A percentile compares a stretch with the other conserved stretches of the same genome.
These are phyloP conservation scores for Hericium alpestre DNA, from an alignment of 768 basidiomycete genomes.

Conservation along the genomic window DNA sequence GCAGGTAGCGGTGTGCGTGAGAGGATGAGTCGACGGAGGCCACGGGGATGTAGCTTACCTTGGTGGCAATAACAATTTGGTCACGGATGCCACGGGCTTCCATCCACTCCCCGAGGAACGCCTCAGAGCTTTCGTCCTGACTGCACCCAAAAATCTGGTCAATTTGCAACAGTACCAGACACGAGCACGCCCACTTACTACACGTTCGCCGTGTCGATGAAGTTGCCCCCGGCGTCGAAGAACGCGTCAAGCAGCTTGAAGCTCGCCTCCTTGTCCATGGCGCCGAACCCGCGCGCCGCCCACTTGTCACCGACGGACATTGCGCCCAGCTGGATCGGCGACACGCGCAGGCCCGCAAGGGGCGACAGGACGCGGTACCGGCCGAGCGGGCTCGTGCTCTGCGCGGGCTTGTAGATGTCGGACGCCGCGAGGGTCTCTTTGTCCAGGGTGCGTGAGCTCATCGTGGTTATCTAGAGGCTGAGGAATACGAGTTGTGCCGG, in stretches of 20 bases:
- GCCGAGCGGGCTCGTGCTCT: constrained; percentile 4
- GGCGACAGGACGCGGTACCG: constrained; percentile 11
- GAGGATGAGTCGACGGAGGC: background rate
- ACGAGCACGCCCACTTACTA: background rate
- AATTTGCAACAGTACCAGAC: constrained; percentile 16
- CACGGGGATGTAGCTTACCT: constrained; percentile 1
- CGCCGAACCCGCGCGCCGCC: constrained; percentile 22
- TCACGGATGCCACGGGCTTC: constrained; percentile 23
- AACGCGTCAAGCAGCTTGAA: constrained; percentile 29
- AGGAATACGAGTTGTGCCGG: background rate
- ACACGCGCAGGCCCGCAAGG: constrained; percentile 16
- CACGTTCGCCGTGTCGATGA: background rate
- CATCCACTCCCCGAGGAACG: constrained; percentile 31
- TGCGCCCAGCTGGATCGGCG: constrained; percentile 18
- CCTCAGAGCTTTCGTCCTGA: constrained; percentile 18
- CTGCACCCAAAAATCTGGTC: background rate
- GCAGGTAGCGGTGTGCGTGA: background rate
- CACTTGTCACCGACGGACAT: constrained; percentile 14
- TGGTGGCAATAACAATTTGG: constrained; percentile 22
- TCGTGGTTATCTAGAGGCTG: background rate
- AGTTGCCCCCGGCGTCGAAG: constrained; percentile 18
- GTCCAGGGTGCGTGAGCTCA: background rate
- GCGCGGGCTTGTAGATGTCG: background rate
- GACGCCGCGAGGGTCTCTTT: background rate
- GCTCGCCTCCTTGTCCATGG: constrained; percentile 23